Evolutionary conservation across 768 basidiomycete species (phyloP).

Genomic region (Ramaria sp.): DNA sequence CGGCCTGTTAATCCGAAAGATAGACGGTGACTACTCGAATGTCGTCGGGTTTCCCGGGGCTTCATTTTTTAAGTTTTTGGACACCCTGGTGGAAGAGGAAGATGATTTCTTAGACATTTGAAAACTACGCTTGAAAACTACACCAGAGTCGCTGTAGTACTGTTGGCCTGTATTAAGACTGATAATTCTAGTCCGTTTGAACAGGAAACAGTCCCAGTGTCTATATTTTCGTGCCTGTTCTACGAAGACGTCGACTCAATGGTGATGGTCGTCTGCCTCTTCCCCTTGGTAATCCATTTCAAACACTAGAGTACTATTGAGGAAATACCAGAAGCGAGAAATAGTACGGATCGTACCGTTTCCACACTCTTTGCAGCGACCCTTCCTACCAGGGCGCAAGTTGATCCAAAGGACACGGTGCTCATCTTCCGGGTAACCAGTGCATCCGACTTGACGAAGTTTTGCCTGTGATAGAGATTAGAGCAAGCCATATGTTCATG

Average conservation of each 20-base stretch:
- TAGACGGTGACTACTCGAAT: conserved; percentile 86
- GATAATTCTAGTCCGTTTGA: not conserved
- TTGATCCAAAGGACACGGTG: conserved; percentile 88
- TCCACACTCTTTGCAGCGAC: conserved; percentile 89
- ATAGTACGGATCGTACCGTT: conserved; percentile 50
- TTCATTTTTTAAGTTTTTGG: conserved; percentile 69
- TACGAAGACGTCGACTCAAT: conserved; percentile 13
- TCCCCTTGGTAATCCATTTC: conserved; percentile 61
- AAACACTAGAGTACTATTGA: conserved; percentile 40
- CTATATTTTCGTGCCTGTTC: not conserved
- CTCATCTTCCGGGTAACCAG: conserved; percentile 89
- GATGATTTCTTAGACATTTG: conserved; percentile 47
- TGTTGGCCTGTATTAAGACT: not conserved
- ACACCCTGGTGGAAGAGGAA: conserved; percentile 64
- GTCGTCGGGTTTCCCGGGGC: conserved; percentile 89
- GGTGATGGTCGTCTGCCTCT: conserved; percentile 39
- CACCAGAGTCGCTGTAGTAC: too few relatives aligned
- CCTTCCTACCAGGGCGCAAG: conserved; percentile 42
- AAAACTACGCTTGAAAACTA: too few relatives aligned
- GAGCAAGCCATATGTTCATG: not conserved
- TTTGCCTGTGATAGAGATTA: conserved; percentile 40
- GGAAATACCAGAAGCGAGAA: not conserved
- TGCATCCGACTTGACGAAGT: conserved; percentile 86
- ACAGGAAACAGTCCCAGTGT: not conserved
- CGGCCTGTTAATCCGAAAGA: conserved; percentile 66